These are phyloP conservation scores for Xylariales sp. DNA, from an alignment of 2,329 filamentous ascomycete species.

Conservation along the genomic window DNA sequence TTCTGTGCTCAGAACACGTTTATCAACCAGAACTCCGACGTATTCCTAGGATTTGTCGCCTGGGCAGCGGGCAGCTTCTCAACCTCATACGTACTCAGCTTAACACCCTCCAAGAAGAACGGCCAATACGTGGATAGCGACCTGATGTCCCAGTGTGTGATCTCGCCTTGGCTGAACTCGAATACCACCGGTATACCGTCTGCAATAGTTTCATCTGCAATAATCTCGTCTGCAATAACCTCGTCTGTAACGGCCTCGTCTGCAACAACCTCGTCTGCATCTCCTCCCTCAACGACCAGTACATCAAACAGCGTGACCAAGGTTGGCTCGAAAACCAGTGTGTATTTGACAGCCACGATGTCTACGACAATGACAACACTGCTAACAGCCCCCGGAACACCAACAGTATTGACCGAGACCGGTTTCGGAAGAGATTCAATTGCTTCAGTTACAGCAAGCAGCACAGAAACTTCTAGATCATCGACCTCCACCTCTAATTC, in stretches of 20 bases:
- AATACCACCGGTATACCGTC: constrained; percentile 8
- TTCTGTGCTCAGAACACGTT: constrained; percentile 44
- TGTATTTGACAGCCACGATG: constrained; percentile 1
- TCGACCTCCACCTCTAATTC: background rate
- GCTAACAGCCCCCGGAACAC: constrained; percentile 14
- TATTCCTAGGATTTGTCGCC: constrained; percentile 40
- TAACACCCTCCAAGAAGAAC: constrained; percentile 34
- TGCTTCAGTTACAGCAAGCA: background rate
- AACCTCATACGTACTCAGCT: constrained; percentile 34
- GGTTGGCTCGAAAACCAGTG: constrained; percentile 1
- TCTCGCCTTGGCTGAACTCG: constrained; percentile 29
- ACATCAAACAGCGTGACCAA: background rate
- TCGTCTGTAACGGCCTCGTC: background rate
- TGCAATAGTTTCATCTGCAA: background rate
- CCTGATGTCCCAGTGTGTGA: constrained; percentile 38
- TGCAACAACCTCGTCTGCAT: constrained; percentile 1
- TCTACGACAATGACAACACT: constrained; percentile 11
- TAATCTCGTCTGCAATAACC: background rate
- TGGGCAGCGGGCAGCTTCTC: constrained; percentile 43
- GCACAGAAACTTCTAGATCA: background rate
- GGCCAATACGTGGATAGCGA: constrained; percentile 31
- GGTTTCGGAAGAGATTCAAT: background rate
- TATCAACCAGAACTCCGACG: constrained; percentile 41
- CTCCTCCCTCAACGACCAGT: background rate
- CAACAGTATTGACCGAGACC: constrained; percentile 2